phyloP scores from a whole-genome alignment of 306 rosid species.

The Neltuma alba region DNA sequence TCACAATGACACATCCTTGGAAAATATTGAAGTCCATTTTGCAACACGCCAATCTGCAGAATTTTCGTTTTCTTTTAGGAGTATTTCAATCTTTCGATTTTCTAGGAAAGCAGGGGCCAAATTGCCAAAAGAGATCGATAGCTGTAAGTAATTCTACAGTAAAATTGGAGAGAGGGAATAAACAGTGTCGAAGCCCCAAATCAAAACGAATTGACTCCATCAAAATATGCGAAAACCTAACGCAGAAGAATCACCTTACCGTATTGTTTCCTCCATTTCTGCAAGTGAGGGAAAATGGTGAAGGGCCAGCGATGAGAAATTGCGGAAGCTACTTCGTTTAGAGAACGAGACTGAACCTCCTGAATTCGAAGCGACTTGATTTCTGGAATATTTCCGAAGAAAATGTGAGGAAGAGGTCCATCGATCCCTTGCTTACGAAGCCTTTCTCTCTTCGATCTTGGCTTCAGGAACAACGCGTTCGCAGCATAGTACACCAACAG shows the following conservation, averaged over 20 bases:
- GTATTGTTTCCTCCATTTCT: constrained; percentile 55
- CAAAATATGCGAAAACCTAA: background rate
- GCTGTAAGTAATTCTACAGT: no score
- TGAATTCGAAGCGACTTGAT: constrained; percentile 44
- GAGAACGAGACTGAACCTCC: constrained; percentile 10
- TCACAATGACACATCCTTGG: background rate
- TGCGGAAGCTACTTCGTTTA: background rate
- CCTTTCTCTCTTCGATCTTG: constrained; percentile 54
- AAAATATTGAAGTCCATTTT: background rate
- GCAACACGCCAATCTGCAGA: background rate
- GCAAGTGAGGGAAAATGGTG: constrained; percentile 50
- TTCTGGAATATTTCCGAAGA: constrained; percentile 62
- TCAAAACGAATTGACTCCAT: background rate
- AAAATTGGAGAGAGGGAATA: background rate
- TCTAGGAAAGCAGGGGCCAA: background rate
- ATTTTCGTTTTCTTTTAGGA: background rate
- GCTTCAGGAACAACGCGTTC: constrained; percentile 42
- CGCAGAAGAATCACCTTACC: constrained; percentile 36
- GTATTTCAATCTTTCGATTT: background rate
- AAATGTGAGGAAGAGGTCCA: constrained; percentile 65
- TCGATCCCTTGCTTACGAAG: constrained; percentile 65
- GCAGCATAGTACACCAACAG: constrained; percentile 27
- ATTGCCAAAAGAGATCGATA: background rate
- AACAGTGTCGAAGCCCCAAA: background rate
- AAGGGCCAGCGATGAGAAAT: constrained; percentile 58